Evolutionary conservation across 2,329 filamentous ascomycete species (phyloP), one percentile per base, ranked within the genome.

Genomic region (Metarhizium sp.): DNA sequence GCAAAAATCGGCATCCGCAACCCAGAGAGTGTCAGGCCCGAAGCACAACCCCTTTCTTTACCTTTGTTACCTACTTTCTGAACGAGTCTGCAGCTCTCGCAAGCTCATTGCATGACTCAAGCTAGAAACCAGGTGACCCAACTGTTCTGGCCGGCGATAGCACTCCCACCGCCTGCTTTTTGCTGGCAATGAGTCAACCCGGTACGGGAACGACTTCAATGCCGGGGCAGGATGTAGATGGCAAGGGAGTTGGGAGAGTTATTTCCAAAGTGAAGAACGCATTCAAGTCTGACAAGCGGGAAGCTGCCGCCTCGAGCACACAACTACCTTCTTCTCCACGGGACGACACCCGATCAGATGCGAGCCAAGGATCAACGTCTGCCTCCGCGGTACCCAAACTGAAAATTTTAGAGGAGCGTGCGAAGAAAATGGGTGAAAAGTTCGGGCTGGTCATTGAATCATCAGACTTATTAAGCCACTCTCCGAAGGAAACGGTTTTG

Each of bases 401-500:
- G 38, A 73, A 82, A 59, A 66, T 83, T 47, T 75, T 80, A 51
- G 78, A 80, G 62, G 78, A 83, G 67, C 75, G 80, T 34, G 79
- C 78, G 45, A 78, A 77, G 68, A 78, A 76, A 62, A 70, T 84
- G 6, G 78, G 77, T 40, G 75, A 80, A 60, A 73, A 74, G 50
- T 82, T 79, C 58, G 80, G 80, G 32, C 66, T 83, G 53, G 78
- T 81, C 60, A 76, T 84, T 58, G 74, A 78, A 64, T 71, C 78
- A 42, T 74, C 72, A 59, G 77, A 80, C 59, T 80, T 79, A 74
- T 72, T 80, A 60, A 69, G 70, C 51, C 72, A 70, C 54, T 71
- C 73, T 43, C 71, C 72, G 55, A 75, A 77, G 58, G 80, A 81
- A 52, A 76, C 79, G 32, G 80, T 80, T 34, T 72, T 81, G 29